These are phyloP conservation scores for Phaeosphaeriaceae sp. DNA, from an alignment of 2,329 filamentous ascomycete genomes.

Conservation along the genomic window DNA sequence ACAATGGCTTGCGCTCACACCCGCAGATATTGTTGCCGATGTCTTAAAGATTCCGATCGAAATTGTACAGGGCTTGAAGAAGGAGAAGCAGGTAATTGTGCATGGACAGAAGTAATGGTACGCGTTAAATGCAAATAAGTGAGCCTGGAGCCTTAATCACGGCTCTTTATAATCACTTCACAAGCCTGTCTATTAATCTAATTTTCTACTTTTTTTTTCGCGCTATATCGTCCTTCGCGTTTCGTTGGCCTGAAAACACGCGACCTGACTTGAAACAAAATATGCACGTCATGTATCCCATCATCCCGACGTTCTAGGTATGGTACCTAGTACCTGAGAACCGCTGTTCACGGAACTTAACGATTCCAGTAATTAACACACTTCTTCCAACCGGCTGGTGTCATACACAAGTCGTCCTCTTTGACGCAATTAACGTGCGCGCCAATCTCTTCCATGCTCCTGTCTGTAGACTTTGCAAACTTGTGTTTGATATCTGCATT, in stretches of 20 bases:
- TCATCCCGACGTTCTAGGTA: no score
- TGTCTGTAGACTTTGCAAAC: not conserved
- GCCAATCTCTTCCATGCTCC: not conserved
- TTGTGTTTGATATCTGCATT: not conserved
- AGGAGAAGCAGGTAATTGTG: constrained; percentile 67
- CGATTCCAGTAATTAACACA: no score
- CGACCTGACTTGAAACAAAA: no score
- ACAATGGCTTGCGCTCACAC: constrained; percentile 73
- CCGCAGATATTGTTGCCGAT: constrained; percentile 66
- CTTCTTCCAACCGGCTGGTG: no score
- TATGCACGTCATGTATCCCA: no score
- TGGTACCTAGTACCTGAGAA: no score
- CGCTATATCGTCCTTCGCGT: no score
- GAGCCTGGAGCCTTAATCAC: not conserved
- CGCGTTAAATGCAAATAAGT: not conserved
- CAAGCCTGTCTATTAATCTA: no score
- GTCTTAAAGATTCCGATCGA: constrained; percentile 64
- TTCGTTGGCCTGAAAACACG: no score
- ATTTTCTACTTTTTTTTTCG: no score
- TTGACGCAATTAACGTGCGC: not conserved
- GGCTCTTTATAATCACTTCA: no score
- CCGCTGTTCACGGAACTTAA: no score
- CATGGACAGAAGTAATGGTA: constrained; percentile 11
- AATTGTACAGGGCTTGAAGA: constrained; percentile 65
- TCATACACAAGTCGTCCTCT: not conserved